Evolutionary conservation across 176 grass and related monocot genomes (phyloP).

Genomic region (Cenchrus purpureus): DNA sequence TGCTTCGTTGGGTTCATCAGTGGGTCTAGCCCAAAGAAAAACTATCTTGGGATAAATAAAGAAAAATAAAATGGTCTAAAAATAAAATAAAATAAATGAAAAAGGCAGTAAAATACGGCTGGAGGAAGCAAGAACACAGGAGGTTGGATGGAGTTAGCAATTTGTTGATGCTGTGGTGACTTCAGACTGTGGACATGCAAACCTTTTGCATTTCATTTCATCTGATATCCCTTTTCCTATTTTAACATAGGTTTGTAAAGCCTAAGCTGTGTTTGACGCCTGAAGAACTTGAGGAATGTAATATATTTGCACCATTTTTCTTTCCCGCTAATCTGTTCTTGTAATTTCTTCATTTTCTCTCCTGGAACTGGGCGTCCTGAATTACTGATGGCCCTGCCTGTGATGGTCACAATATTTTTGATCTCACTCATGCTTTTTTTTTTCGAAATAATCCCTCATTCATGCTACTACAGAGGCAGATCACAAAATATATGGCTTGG

Average conservation of each 20-base stretch:
- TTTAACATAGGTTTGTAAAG: neutral
- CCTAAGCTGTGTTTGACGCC: too few relatives aligned
- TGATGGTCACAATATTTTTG: neutral
- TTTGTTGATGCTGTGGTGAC: neutral
- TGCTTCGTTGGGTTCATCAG: neutral
- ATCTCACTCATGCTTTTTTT: neutral
- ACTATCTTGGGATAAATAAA: neutral
- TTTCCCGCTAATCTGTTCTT: neutral
- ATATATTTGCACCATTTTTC: too few relatives aligned
- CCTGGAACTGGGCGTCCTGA: neutral
- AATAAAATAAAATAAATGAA: neutral
- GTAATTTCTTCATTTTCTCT: neutral
- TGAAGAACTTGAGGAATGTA: too few relatives aligned
- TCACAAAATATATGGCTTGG: neutral
- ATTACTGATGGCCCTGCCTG: neutral
- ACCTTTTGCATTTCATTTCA: neutral
- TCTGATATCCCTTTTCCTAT: neutral
- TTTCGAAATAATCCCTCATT: too few relatives aligned
- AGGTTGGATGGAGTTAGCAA: neutral
- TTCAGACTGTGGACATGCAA: slow-evolving; percentile 13
- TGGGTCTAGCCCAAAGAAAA: neutral
- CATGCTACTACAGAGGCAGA: neutral
- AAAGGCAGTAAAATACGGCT: neutral
- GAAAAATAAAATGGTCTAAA: too few relatives aligned
- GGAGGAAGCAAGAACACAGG: neutral